A percentile compares a stretch with the other conserved stretches of the same genome.
phyloP scores from a whole-genome alignment of 2,329 filamentous ascomycete species.

The Truncatella angustata region DNA sequence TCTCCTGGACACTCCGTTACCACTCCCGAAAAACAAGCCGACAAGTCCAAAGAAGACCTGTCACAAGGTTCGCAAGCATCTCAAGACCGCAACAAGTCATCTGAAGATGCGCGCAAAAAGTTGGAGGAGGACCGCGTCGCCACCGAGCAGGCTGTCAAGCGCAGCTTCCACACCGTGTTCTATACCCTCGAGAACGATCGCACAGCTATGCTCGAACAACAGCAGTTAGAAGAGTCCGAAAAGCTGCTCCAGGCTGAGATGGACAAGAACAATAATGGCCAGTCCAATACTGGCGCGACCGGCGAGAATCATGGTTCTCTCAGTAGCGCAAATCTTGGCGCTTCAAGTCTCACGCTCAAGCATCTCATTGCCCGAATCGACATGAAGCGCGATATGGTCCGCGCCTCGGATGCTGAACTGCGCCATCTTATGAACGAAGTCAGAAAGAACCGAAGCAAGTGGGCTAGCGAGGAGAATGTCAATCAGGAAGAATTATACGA shows the following conservation, averaged over 20 bases:
- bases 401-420: slow-evolving; percentile 88
- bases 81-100: slow-evolving; percentile 57
- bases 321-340: slow-evolving; percentile 90
- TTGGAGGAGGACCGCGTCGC: slow-evolving; percentile 89
- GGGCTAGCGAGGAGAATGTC: slow-evolving; percentile 96
- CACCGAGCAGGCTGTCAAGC: slow-evolving; percentile 84
- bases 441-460: slow-evolving; percentile 96
- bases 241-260: slow-evolving; percentile 95
- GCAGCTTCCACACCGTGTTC: slow-evolving; percentile 89
- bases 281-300: slow-evolving; percentile 46
- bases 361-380: slow-evolving; percentile 96
- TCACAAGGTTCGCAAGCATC: slow-evolving; percentile 37
- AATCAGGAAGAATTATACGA: slow-evolving; percentile 98
- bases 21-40: slow-evolving; percentile 57
- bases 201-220: slow-evolving; percentile 95
- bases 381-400: slow-evolving; percentile 83
- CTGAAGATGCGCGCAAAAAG: slow-evolving; percentile 88
- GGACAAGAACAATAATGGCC: slow-evolving; percentile 61
- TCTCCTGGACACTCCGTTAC: slow-evolving; percentile 62
- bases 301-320: slow-evolving; percentile 79
- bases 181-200: slow-evolving; percentile 94
- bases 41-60: slow-evolving; percentile 50
- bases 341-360: slow-evolving; percentile 93
- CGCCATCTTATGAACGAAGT: slow-evolving; percentile 95
- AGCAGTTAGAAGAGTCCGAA: slow-evolving; percentile 94